Conservation (phyloP, 768 basidiomycete genomes). For the Phanerochaete carnosa region DNA sequence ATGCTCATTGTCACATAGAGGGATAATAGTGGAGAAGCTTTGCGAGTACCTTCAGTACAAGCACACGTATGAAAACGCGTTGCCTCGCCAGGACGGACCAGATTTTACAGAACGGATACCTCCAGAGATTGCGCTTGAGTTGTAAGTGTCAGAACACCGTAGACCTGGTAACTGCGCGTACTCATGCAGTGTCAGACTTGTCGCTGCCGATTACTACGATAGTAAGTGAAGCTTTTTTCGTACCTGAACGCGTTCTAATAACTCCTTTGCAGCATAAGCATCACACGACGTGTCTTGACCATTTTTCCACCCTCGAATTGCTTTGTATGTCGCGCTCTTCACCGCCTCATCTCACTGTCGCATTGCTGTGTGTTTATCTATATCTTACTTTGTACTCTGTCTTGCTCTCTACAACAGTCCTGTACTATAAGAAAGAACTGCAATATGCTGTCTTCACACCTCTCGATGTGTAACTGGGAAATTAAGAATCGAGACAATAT, state of each 20-base stretch:
- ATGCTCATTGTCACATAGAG: constrained; percentile 24
- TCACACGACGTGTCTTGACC: too few species aligned
- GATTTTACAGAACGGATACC: constrained; percentile 83
- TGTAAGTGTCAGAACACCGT: constrained; percentile 51
- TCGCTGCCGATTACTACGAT: constrained; percentile 68
- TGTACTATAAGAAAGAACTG: neutral
- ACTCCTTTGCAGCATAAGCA: neutral
- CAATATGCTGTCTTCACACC: neutral
- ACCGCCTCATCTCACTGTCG: neutral
- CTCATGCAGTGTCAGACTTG: constrained; percentile 34
- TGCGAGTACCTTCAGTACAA: constrained; percentile 90
- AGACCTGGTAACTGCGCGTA: neutral
- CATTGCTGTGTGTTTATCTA: neutral
- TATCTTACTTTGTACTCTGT: neutral
- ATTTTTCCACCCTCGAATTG: neutral
- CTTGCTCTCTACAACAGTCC: neutral
- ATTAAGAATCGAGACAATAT: neutral
- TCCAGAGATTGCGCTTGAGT: constrained; percentile 83
- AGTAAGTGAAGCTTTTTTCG: constrained; percentile 30
- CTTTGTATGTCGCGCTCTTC: neutral
- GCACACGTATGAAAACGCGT: constrained; percentile 67
- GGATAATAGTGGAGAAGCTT: constrained; percentile 79
- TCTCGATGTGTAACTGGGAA: neutral
- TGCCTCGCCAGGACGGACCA: constrained; percentile 75
- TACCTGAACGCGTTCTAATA: neutral